Base-by-base conservation (phyloP, 2,329 filamentous ascomycete genomes). In the Hansfordia pulvinata region DNA sequence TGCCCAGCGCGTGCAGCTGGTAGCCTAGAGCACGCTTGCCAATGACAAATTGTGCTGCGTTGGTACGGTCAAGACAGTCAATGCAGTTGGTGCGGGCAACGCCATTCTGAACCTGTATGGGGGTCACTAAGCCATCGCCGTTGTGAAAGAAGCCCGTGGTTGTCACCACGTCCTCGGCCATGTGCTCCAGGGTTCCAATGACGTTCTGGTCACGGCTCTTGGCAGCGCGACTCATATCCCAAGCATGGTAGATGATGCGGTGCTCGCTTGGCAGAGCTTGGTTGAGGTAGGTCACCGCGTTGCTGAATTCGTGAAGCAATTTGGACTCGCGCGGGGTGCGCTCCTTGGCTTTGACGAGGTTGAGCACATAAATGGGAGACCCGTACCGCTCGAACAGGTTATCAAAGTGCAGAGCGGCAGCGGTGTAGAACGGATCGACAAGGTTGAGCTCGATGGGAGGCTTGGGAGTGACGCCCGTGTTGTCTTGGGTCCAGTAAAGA, bases 1-100 rank as follows among this genome's bases (percentile, higher is more conserved):
- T 77, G 5, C 90, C 90, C 4, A 98, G 65, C 3, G 88, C 86
- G 47, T 93, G 80, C 7, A 98, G 65, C 52, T 98, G 90, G 41
- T 93, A 74, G 1, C 86, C 90, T 8, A 98, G 67, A 1, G 90
- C 90, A 39, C 83, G 70, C 56, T 98, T 98, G 4, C 85, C 90
- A 41, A 98, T 92, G 17, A 98, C 86, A 40, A 96, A 98, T 46
- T 98, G 90, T 2, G 90, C 90, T 3, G 90, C 90, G 47, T 98
- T 98, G 7, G 90, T 98, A 13, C 90, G 77, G 52, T 98, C 90
- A 2, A 98, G 65, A 43, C 90, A 98, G 52, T 98, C 90, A 41
- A 98, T 96, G 49, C 90, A 98, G 46, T 98, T 98, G 1, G 90
- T 98, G 31, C 90, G 72, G 8, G 84, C 88, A 20, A 98, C 71